phyloP scores from a whole-genome alignment of 2,329 filamentous ascomycete genomes.

The Ophiostoma australiae region DNA sequence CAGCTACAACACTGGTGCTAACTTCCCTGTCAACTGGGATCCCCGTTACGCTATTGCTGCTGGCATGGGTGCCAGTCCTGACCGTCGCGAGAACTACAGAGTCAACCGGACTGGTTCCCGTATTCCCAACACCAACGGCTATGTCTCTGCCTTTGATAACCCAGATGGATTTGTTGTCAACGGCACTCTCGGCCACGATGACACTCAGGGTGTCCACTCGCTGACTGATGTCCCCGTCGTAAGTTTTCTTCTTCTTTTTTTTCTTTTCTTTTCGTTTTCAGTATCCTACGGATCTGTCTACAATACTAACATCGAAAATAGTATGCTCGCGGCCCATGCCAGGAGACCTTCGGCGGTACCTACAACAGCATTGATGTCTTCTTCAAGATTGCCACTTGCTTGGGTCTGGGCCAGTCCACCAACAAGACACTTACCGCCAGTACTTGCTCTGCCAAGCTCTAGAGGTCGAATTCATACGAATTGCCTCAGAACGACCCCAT shows the following conservation, averaged over 20 bases:
- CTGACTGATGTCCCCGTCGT: slow-evolving; percentile 69
- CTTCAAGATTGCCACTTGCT: slow-evolving; percentile 65
- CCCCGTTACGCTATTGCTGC: slow-evolving; percentile 75
- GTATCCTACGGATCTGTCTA: neutral
- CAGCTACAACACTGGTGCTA: slow-evolving; percentile 65
- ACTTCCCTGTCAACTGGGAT: slow-evolving; percentile 81
- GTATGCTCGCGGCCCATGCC: slow-evolving; percentile 72
- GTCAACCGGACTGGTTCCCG: slow-evolving; percentile 64
- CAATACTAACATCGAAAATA: neutral
- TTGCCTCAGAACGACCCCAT: neutral
- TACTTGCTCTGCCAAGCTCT: neutral
- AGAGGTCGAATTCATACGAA: neutral
- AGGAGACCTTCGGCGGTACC: slow-evolving; percentile 68
- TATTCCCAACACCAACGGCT: slow-evolving; percentile 39
- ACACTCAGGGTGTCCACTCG: slow-evolving; percentile 67
- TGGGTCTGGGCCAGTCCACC: slow-evolving; percentile 49
- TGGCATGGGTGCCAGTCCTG: slow-evolving; percentile 66
- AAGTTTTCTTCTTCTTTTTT: no score
- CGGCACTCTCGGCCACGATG: slow-evolving; percentile 62
- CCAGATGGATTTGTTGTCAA: slow-evolving; percentile 46
- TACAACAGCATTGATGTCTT: slow-evolving; percentile 72
- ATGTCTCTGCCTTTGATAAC: slow-evolving; percentile 63
- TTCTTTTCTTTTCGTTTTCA: neutral
- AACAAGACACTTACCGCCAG: slow-evolving; percentile 29
- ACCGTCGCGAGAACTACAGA: slow-evolving; percentile 70